These are phyloP conservation scores for Lepiota brunneoincarnata DNA, from an alignment of 768 basidiomycete genomes.

Conservation along the genomic window DNA sequence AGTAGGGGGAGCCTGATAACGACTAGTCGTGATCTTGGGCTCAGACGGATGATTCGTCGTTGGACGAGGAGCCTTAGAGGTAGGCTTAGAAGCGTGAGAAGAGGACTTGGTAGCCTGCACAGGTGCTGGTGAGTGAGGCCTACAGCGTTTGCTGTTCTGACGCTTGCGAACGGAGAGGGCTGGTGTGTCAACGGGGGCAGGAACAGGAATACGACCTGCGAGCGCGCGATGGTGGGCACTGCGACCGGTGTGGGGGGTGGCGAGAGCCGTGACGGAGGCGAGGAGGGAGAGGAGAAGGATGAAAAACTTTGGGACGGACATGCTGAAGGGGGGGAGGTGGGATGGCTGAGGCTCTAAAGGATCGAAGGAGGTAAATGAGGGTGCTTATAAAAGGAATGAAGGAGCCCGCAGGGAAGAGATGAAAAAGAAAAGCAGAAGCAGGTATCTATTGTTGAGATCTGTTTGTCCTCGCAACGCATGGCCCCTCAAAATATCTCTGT, in stretches of 20 bases:
- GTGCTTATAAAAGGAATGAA: constrained; percentile 6
- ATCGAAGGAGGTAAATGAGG: constrained; percentile 5
- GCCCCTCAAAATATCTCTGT: not conserved
- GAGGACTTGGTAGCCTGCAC: constrained; percentile 19
- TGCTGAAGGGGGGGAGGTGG: constrained; percentile 19
- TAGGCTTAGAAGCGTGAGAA: constrained; percentile 16
- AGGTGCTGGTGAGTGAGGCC: constrained; percentile 19
- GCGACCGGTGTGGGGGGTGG: constrained; percentile 38
- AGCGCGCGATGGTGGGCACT: constrained; percentile 39
- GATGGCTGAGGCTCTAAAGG: constrained; percentile 3
- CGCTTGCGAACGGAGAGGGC: constrained; percentile 24
- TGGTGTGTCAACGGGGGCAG: constrained; percentile 24
- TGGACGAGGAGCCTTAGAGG: constrained; percentile 12
- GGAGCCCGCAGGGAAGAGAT: not conserved
- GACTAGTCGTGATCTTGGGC: constrained; percentile 9
- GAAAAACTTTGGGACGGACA: constrained; percentile 42
- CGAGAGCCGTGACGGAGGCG: constrained; percentile 32
- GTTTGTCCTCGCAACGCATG: constrained; percentile 13
- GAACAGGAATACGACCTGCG: constrained; percentile 40
- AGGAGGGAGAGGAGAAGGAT: constrained; percentile 43
- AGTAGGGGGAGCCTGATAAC: constrained; percentile 7
- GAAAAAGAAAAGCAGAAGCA: not conserved
- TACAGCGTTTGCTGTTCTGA: constrained; percentile 35
- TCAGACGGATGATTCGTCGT: constrained; percentile 9
- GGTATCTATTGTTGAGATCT: constrained; percentile 5